Evolutionary conservation across 352 stramenopile species (phyloP).

Genomic region (Sclerospora graminicola): DNA sequence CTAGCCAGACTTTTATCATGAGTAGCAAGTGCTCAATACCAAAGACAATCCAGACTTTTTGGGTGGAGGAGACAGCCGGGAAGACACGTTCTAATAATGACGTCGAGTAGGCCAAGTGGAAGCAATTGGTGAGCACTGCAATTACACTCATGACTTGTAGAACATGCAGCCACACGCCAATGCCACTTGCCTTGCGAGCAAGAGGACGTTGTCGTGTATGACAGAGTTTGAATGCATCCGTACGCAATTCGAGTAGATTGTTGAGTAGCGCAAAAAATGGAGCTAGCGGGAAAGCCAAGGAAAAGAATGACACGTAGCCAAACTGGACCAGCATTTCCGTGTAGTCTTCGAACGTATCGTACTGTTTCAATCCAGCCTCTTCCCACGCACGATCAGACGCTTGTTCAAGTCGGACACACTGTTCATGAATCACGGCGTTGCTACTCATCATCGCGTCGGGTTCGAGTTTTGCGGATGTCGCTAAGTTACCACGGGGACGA

Average conservation of each 20-base stretch:
- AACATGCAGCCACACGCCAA: slow-evolving; percentile 83
- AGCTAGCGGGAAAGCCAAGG: slow-evolving; percentile 89
- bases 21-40: slow-evolving; percentile 59
- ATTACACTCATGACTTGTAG: slow-evolving; percentile 93
- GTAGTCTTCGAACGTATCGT: slow-evolving; percentile 94
- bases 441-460: too few relatives aligned
- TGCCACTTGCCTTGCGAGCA: slow-evolving; percentile 88
- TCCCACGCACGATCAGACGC: slow-evolving; percentile 80
- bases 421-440: too few relatives aligned
- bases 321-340: slow-evolving; percentile 92
- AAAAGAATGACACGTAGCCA: slow-evolving; percentile 94
- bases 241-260: slow-evolving; percentile 88
- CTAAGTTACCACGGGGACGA: too few relatives aligned
- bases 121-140: slow-evolving; percentile 93
- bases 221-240: slow-evolving; percentile 93
- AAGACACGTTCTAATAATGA: slow-evolving; percentile 47
- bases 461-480: too few relatives aligned
- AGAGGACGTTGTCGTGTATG: slow-evolving; percentile 85
- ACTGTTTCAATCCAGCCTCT: slow-evolving; percentile 83
- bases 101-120: slow-evolving; percentile 86
- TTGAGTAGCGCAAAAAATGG: slow-evolving; percentile 90
- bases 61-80: slow-evolving; percentile 17
- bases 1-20: slow-evolving; percentile 55
- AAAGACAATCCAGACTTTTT: slow-evolving; percentile 79
- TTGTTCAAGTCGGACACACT: slow-evolving; percentile 74